Evolutionary conservation across 495 filamentous ascomycete genomes (phyloP), one percentile per base, ranked within the genome.

Genomic region (Oidiodendron maius): DNA sequence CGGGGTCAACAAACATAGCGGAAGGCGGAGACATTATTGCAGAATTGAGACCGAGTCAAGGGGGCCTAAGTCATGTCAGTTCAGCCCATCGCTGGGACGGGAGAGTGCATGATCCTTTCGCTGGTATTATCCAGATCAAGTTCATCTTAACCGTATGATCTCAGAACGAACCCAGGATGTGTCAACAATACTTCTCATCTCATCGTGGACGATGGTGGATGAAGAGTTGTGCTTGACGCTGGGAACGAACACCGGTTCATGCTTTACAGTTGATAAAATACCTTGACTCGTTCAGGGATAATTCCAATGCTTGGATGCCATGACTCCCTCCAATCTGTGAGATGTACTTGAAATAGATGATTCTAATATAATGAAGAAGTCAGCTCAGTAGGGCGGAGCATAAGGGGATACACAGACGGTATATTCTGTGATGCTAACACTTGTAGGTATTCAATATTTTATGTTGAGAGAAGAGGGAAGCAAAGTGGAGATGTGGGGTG

Each of bases 41-140:
- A 34, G 55, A 56, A 40, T 38, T 21, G 48, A 35, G 15, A n/a
- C n/a, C n/a, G 20, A 12, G 40, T 52, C 49, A 60, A 49, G 40
- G 44, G n/a, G n/a, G n/a, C n/a, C n/a, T n/a, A n/a, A n/a, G n/a
- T n/a, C n/a, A n/a, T n/a, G 56, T 65, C 62, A 64, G 63, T 48
- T 51, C 35, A 60, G 55, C 61, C 68, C 72, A n/a, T 11, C 3
- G 23, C 22, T 17, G 40, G 50, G 51, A 46, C 35, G 26, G 48
- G 48, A 49, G 41, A 55, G 78, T 5, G 84, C 86, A 90, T 90
- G 87, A 88, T 91, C 85, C 86, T 93, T 89, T 87, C 88, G 89
- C 89, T 89, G 86, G 88, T 84, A 91, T 93, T 95, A 90, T 89
- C 88, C 86, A 88, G 88, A 91, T 95, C 88, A 93, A 91, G 88